Evolutionary conservation across 2,329 filamentous ascomycete species (phyloP), one percentile per base, ranked within the genome.

Genomic region (Alternaria longipes): DNA sequence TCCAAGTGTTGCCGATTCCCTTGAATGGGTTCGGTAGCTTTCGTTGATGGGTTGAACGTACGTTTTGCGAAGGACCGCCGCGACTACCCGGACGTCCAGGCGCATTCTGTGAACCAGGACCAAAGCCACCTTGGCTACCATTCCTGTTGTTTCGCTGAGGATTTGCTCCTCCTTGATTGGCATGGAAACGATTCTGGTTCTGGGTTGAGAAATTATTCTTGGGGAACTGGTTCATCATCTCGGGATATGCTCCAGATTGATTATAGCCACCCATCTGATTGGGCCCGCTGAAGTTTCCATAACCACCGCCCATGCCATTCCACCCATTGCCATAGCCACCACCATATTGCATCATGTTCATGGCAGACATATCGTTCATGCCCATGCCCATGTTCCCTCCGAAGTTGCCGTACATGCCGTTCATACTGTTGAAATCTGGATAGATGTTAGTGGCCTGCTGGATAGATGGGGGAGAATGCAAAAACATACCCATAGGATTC

Each of bases 401-500:
- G 79, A 90, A 92, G 83, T 89, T 88, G 84, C 89, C 88, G 83
- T 88, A 91, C 92, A 97, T 95, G 69, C 90, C 83, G 55, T 73
- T 74, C 90, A 95, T 94, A 75, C 88, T 71, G 74, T 80, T 73
- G 62, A 68, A 75, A 34, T 74, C 73, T 75, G 18, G 2, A 6
- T 9, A 18, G 8, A 6, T 16, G 49, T 74, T 70, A 74, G 76
- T 49, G 11, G 16, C 9, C 20, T 44, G 32, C 9, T 56, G 5
- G 40, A 14, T 5, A 11, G 50, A 63, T 81, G 14, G 22, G 12
- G 5, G 42, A 16, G 14, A 12, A 11, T 63, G 66, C 41, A 34
- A 52, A 51, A 40, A 84, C 91, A 77, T 87, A 97, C 94, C 91
- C 91, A 97, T 97, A 34, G 67, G 60, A 56, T 70, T 74, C 88